These are phyloP conservation scores for Trichosporon ovoides DNA, from an alignment of 1,284 basidiomycete genomes.

Conservation along the genomic window DNA sequence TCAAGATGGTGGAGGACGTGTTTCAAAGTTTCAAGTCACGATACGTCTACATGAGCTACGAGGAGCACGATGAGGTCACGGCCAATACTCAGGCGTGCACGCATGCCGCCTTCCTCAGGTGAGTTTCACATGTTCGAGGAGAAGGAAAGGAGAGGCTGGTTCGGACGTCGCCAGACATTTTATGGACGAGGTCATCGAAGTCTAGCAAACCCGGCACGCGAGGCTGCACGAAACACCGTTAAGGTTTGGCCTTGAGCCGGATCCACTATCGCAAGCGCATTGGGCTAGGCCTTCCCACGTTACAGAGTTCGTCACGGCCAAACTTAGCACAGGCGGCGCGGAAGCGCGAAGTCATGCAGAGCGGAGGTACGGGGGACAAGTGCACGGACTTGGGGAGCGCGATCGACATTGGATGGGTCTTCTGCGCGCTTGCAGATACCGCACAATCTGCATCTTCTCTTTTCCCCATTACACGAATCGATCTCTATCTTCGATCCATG, in stretches of 20 bases:
- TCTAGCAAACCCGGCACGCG: background rate
- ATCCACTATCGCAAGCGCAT: background rate
- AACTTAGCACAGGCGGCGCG: background rate
- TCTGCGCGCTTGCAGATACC: too few species aligned
- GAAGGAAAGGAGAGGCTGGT: too few species aligned
- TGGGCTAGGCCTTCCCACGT: background rate
- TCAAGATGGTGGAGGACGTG: constrained; percentile 75
- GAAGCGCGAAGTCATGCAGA: background rate
- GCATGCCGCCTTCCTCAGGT: constrained; percentile 95
- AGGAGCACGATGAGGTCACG: constrained; percentile 92
- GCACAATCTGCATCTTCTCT: too few species aligned
- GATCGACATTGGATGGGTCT: too few species aligned
- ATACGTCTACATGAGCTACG: constrained; percentile 87
- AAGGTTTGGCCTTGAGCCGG: background rate
- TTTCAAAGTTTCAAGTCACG: constrained; percentile 76
- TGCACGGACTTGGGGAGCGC: too few species aligned
- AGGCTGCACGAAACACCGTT: background rate
- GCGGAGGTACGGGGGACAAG: too few species aligned
- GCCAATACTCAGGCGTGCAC: constrained; percentile 98
- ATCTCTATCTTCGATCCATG: too few species aligned
- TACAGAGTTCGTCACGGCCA: background rate
- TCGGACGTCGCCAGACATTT: too few species aligned
- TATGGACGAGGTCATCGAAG: too few species aligned
- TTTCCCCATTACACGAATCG: too few species aligned
- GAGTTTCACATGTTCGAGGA: constrained; percentile 23